Conservation (phyloP, 345 rosid genomes). For the Noccaea bulbosa region DNA sequence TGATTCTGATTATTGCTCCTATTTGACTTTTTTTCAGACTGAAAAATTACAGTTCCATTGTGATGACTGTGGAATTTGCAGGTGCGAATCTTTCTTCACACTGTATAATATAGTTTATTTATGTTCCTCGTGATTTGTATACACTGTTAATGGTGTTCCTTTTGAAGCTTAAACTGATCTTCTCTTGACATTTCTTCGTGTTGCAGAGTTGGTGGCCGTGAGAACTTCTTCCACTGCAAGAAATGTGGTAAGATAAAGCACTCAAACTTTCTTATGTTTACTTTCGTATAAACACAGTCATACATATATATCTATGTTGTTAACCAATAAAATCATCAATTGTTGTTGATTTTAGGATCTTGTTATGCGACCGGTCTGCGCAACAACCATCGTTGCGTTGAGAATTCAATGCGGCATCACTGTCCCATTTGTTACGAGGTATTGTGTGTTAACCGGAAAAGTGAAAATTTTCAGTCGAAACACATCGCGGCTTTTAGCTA, state of each 20-base stretch:
- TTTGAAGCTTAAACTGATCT: neutral
- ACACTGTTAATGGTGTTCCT: neutral
- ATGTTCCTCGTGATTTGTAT: neutral
- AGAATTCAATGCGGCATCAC: constrained; percentile 96
- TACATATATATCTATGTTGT: neutral
- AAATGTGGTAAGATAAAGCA: constrained; percentile 69
- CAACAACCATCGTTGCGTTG: constrained; percentile 84
- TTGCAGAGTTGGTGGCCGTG: constrained; percentile 84
- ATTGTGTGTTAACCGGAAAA: neutral
- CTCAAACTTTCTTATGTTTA: neutral
- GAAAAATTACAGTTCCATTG: constrained; percentile 87
- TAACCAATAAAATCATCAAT: neutral
- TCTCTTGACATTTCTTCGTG: constrained; percentile 2
- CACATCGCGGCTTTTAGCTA: neutral
- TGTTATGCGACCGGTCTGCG: constrained; percentile 70
- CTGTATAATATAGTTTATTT: neutral
- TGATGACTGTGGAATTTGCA: constrained; percentile 95
- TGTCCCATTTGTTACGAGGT: constrained; percentile 99
- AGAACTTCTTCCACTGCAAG: constrained; percentile 87
- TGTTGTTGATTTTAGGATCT: constrained; percentile 54
- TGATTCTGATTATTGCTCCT: neutral
- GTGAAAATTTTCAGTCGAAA: neutral
- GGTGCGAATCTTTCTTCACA: constrained; percentile 46
- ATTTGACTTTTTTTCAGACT: constrained; percentile 49
- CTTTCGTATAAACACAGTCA: constrained; percentile 7